phyloP scores from a whole-genome alignment of 2,329 filamentous ascomycete genomes.

The Tolypocladium sp. region DNA sequence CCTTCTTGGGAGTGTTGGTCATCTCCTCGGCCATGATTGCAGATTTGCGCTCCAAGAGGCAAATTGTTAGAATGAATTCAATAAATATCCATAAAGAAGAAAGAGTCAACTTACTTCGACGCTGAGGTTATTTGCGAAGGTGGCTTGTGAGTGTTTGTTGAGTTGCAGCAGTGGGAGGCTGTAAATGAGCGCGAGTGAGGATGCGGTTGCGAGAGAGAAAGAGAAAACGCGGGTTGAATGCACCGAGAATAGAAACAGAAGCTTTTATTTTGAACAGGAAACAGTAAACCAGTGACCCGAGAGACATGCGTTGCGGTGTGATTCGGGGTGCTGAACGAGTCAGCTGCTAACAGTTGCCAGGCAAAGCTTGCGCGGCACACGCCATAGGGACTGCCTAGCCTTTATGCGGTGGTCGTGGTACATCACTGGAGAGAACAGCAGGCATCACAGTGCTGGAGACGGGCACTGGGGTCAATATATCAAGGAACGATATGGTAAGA shows the following conservation, averaged over 20 bases:
- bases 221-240: background rate
- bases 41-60: background rate
- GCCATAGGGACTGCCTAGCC: background rate
- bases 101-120: background rate
- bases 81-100: too few relatives aligned
- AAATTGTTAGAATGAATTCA: background rate
- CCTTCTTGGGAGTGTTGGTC: conserved; percentile 13
- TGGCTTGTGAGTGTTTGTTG: too few relatives aligned
- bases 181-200: background rate
- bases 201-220: background rate
- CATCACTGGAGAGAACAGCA: background rate
- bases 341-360: background rate
- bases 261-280: background rate
- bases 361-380: background rate
- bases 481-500: background rate
- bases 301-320: background rate
- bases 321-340: background rate
- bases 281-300: background rate
- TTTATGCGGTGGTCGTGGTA: background rate
- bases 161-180: background rate
- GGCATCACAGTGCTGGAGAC: background rate
- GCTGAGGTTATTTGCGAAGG: background rate
- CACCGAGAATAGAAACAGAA: background rate
- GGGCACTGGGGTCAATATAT: background rate
- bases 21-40: conserved; percentile 18